These are phyloP conservation scores for Phytophthora capsici DNA, from an alignment of 352 stramenopile genomes.

Conservation along the genomic window DNA sequence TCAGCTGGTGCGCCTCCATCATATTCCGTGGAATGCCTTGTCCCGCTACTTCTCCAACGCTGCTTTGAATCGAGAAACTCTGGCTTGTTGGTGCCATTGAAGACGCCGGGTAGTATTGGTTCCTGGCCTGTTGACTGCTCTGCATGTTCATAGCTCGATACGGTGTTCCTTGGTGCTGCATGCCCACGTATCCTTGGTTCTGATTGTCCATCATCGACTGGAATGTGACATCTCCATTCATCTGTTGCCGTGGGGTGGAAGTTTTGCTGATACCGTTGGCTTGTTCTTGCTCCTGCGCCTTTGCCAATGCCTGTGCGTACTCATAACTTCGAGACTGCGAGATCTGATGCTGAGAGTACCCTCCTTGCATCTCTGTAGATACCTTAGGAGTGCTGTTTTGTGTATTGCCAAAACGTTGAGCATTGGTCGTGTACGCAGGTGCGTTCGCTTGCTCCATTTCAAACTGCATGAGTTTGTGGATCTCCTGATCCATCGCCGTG, in stretches of 20 bases:
- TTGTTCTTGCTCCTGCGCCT: conserved; percentile 33
- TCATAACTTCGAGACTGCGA: conserved; percentile 37
- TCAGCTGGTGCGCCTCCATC: conserved; percentile 32
- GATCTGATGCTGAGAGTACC: conserved; percentile 30
- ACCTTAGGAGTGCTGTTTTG: conserved; percentile 12
- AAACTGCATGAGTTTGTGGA: conserved; percentile 68
- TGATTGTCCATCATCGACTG: conserved; percentile 47
- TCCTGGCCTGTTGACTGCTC: conserved; percentile 18
- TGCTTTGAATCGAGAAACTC: conserved; percentile 25
- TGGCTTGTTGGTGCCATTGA: conserved; percentile 27
- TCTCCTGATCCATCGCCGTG: conserved; percentile 60
- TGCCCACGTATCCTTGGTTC: conserved; percentile 20
- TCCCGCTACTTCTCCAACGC: conserved; percentile 16
- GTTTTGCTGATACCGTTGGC: conserved; percentile 1
- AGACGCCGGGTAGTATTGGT: conserved; percentile 23
- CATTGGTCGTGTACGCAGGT: conserved; percentile 13
- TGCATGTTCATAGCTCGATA: conserved; percentile 24
- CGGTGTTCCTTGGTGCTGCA: conserved; percentile 24
- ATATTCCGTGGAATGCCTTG: conserved; percentile 23
- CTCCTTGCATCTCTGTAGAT: conserved; percentile 21
- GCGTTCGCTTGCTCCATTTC: conserved; percentile 38
- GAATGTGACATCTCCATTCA: conserved; percentile 46
- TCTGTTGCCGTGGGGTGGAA: conserved; percentile 21
- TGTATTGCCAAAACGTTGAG: conserved; percentile 24
- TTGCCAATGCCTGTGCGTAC: conserved; percentile 43